Evolutionary conservation across 2,329 filamentous ascomycete genomes (phyloP), one percentile per base, ranked within the genome.

Genomic region (Westerdykella sp.): DNA sequence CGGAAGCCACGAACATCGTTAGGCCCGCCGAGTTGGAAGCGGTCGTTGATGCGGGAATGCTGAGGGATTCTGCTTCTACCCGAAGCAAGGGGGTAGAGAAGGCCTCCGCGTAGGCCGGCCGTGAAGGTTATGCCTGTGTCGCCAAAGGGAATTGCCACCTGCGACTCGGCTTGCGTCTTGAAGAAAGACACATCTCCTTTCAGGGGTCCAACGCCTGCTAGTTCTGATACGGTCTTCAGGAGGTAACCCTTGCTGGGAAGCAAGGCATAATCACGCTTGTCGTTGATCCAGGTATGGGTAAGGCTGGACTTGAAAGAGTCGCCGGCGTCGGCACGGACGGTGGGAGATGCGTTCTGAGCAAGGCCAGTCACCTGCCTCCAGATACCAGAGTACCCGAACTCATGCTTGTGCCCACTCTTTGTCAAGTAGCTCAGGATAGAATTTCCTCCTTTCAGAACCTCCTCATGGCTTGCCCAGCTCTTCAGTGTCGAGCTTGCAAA

Each of bases 1-100:
- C 88, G 83, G 75, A 98, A 98, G 2, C 93, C 93, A 43, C 93
- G 86, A 12, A 98, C 87, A 61, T 95, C 91, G 3, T 89, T 95
- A 3, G 93, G 91, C 0, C 93, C 93, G 35, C 93, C 93, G 25
- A 98, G 85, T 59, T 89, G 82, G 72, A 98, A 98, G 36, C 93
- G 87, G 66, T 98, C 93, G 63, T 94, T 96, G 59, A 97, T 78
- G 23, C 87, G 81, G 53, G 87, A 94, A 4, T 84, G 79, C 18
- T 77, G 73, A 0, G 83, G 77, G 15, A 72, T 70, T 39, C 72
- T 71, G 14, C 68, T 58, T 41, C 70, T 71, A 6, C 80, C 80
- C 6, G 85, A 70, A 1, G 86, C 77, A 13, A 98, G 73, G 1
- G 93, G 93, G 62, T 85, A 95, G 7, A 98, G 74, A 39, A 95